Evolutionary conservation across 2,329 filamentous ascomycete species (phyloP).

Genomic region (Ramichloridium luteum): DNA sequence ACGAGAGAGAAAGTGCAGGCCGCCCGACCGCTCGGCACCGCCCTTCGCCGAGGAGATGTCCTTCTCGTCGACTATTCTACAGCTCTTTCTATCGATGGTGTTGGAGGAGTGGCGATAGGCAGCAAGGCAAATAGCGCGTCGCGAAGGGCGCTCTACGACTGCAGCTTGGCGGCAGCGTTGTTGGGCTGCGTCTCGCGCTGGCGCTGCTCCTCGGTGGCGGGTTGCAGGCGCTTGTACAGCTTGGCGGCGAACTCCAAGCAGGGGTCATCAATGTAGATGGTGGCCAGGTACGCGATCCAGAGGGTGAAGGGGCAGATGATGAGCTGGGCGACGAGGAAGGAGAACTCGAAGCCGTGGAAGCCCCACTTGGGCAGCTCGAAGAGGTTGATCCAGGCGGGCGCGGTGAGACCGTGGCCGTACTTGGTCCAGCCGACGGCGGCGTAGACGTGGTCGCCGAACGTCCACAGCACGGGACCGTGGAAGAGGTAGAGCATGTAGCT

Average conservation of each 20-base stretch:
- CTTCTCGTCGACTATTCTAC: no score
- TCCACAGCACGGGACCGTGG: slow-evolving; percentile 50
- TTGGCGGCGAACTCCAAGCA: slow-evolving; percentile 46
- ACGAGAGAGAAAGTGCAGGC: no score
- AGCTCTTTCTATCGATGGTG: no score
- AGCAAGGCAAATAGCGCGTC: no score
- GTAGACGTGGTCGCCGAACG: slow-evolving; percentile 52
- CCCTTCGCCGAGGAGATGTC: no score
- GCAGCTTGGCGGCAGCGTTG: neutral
- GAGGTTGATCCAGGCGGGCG: slow-evolving; percentile 46
- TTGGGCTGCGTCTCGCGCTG: neutral
- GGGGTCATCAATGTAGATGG: slow-evolving; percentile 46
- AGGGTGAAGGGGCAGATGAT: slow-evolving; percentile 49
- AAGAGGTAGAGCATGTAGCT: slow-evolving; percentile 53
- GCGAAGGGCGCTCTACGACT: no score
- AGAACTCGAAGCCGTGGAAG: slow-evolving; percentile 45
- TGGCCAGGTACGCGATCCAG: slow-evolving; percentile 46
- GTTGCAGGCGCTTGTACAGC: slow-evolving; percentile 38
- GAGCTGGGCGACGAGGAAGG: slow-evolving; percentile 48
- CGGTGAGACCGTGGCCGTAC: slow-evolving; percentile 36
- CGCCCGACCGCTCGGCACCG: no score
- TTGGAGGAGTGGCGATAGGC: no score
- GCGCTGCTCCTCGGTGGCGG: neutral
- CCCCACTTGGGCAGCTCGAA: slow-evolving; percentile 44
- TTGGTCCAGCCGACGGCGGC: slow-evolving; percentile 46